These are phyloP conservation scores for Chaetoscypha palmicola DNA, from an alignment of 2,329 filamentous ascomycete species.

Conservation along the genomic window DNA sequence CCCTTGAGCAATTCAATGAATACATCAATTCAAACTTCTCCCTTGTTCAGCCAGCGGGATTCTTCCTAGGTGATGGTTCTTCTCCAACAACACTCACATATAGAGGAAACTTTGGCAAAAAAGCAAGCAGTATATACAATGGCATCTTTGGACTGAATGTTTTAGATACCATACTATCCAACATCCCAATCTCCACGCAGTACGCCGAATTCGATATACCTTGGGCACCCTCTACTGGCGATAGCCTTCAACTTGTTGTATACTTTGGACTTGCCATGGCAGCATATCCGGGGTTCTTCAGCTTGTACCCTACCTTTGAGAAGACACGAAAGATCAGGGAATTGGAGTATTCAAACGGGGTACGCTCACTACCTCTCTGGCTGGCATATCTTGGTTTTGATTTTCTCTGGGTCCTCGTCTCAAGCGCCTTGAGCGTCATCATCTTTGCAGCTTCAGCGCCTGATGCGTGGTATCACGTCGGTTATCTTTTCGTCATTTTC, in stretches of 20 bases:
- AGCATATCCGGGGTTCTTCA: constrained; percentile 79
- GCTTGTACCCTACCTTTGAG: constrained; percentile 82
- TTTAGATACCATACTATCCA: constrained; percentile 58
- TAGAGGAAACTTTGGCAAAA: constrained; percentile 54
- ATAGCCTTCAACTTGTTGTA: constrained; percentile 69
- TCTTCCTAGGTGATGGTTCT: constrained; percentile 62
- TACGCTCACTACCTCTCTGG: constrained; percentile 77
- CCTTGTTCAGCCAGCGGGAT: constrained; percentile 68
- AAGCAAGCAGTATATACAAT: too few species aligned
- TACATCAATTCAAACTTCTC: constrained; percentile 56
- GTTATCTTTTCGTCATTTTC: constrained; percentile 76
- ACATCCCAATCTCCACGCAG: constrained; percentile 61
- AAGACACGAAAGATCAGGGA: constrained; percentile 71
- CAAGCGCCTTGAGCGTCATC: constrained; percentile 58
- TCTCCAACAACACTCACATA: constrained; percentile 64
- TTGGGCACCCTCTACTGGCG: constrained; percentile 59
- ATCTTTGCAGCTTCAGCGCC: constrained; percentile 60
- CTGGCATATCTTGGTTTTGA: constrained; percentile 76
- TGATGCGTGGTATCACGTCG: constrained; percentile 65
- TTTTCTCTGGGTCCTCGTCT: constrained; percentile 62
- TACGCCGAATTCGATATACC: constrained; percentile 72
- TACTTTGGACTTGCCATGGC: constrained; percentile 76
- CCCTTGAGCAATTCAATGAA: constrained; percentile 59
- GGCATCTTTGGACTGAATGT: constrained; percentile 58
- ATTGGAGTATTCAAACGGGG: constrained; percentile 87